Conservation (phyloP, 345 rosid species). For the Acer yangbiense region DNA sequence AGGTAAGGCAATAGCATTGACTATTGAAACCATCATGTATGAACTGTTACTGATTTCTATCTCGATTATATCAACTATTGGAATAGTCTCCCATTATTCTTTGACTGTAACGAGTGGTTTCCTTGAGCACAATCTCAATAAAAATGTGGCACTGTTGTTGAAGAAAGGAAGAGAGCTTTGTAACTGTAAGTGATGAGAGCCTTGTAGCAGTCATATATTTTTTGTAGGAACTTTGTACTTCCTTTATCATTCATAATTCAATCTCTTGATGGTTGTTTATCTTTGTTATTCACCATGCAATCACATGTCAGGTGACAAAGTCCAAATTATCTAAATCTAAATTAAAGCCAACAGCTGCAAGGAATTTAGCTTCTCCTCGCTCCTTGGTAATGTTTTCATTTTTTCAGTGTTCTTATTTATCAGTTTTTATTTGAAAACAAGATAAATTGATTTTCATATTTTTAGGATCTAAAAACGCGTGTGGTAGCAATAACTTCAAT, state of each 20-base stretch:
- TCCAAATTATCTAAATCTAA: background rate
- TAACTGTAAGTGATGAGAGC: background rate
- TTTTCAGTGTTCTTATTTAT: no score
- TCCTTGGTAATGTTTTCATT: no score
- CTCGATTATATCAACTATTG: no score
- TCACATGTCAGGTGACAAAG: background rate
- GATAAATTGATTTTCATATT: no score
- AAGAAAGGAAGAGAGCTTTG: no score
- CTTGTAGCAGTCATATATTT: background rate
- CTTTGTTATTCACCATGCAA: background rate
- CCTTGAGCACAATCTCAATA: background rate
- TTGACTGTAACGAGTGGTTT: background rate
- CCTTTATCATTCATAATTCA: background rate
- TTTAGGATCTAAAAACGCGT: no score
- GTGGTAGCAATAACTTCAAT: no score
- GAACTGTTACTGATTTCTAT: background rate
- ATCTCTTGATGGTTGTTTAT: background rate
- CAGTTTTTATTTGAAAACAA: no score
- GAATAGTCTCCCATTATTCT: background rate
- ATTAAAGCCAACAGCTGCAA: background rate
- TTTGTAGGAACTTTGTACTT: background rate
- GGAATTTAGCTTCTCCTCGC: background rate
- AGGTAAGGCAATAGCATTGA: background rate
- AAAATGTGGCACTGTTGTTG: background rate
- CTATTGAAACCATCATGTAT: background rate